phyloP scores from a whole-genome alignment of 768 basidiomycete genomes.

The Hygrocybe coccinea region DNA sequence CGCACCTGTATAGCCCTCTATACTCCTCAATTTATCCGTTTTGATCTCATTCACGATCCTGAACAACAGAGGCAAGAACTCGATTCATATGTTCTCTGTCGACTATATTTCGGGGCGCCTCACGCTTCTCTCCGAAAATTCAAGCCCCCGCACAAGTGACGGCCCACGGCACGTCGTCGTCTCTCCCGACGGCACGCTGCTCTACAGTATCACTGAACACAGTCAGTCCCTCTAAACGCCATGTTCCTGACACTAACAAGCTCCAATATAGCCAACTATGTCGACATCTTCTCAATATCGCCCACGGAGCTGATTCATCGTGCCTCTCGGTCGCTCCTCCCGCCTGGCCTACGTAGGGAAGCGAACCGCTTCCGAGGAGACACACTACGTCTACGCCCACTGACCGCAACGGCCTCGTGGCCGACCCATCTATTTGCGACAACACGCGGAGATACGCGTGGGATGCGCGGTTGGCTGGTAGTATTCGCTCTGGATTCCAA shows the following conservation, averaged over 20 bases:
- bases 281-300: slow-evolving; percentile 41
- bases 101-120: slow-evolving; percentile 27
- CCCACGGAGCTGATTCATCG: slow-evolving; percentile 6
- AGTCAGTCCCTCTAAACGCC: slow-evolving; percentile 27
- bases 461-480: slow-evolving; percentile 43
- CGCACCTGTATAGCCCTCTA: slow-evolving; percentile 32
- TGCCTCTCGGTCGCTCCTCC: slow-evolving; percentile 24
- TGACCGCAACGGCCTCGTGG: slow-evolving; percentile 31
- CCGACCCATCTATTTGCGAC: slow-evolving; percentile 30
- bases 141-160: slow-evolving; percentile 41
- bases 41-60: not conserved
- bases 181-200: slow-evolving; percentile 46
- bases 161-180: slow-evolving; percentile 51
- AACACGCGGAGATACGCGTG: slow-evolving; percentile 1
- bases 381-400: slow-evolving; percentile 40
- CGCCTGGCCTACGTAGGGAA: slow-evolving; percentile 5
- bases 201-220: slow-evolving; percentile 53
- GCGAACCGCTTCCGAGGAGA: slow-evolving; percentile 38
- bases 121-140: slow-evolving; percentile 33
- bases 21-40: not conserved
- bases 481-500: slow-evolving; percentile 30
- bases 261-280: slow-evolving; percentile 37
- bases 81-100: slow-evolving; percentile 46
- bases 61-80: slow-evolving; percentile 31
- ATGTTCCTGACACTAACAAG: not conserved